Percentiles rank a stretch among this genome's conserved stretches.
Conservation (phyloP, 495 filamentous ascomycete species). For the Penicillium cataractarum region DNA sequence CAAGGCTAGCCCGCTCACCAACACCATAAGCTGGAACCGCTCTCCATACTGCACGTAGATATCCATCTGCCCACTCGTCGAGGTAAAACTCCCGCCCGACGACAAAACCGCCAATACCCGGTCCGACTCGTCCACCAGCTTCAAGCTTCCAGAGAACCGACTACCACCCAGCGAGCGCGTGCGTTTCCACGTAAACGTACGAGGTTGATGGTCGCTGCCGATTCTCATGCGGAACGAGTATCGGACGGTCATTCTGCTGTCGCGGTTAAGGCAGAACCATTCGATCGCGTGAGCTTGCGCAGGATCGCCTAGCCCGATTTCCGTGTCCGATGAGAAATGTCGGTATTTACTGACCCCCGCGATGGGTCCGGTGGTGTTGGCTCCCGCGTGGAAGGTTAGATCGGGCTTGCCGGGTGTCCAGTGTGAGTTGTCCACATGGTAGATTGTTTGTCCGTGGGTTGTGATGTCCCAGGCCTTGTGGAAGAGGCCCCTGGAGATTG, state of each 20-base stretch:
- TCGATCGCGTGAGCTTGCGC: slow-evolving; percentile 18
- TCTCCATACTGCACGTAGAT: slow-evolving; percentile 23
- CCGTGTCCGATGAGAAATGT: slow-evolving; percentile 38
- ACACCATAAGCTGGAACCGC: slow-evolving; percentile 24
- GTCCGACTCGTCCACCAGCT: slow-evolving; percentile 35
- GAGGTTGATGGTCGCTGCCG: neutral
- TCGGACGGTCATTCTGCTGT: slow-evolving; percentile 20
- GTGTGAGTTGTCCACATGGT: slow-evolving; percentile 35
- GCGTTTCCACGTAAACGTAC: slow-evolving; percentile 39
- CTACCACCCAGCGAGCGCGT: slow-evolving; percentile 34
- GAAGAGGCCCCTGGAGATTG: slow-evolving; percentile 23
- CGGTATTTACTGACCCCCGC: slow-evolving; percentile 38
- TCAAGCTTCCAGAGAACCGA: slow-evolving; percentile 31
- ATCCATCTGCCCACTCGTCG: slow-evolving; percentile 22
- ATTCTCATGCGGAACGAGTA: slow-evolving; percentile 35
- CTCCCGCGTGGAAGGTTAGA: slow-evolving; percentile 37
- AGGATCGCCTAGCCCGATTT: slow-evolving; percentile 39
- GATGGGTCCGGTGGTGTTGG: slow-evolving; percentile 29
- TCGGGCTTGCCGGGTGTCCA: slow-evolving; percentile 36
- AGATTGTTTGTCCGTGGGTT: slow-evolving; percentile 24
- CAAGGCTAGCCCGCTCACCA: slow-evolving; percentile 30
- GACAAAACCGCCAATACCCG: slow-evolving; percentile 36
- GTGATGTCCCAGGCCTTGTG: slow-evolving; percentile 36
- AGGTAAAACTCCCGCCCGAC: slow-evolving; percentile 19
- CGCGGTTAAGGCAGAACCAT: slow-evolving; percentile 34